Evolutionary conservation across 73 alveolate genomes (phyloP), one percentile per base, ranked within the genome.

Genomic region (Stentor roeselii): DNA sequence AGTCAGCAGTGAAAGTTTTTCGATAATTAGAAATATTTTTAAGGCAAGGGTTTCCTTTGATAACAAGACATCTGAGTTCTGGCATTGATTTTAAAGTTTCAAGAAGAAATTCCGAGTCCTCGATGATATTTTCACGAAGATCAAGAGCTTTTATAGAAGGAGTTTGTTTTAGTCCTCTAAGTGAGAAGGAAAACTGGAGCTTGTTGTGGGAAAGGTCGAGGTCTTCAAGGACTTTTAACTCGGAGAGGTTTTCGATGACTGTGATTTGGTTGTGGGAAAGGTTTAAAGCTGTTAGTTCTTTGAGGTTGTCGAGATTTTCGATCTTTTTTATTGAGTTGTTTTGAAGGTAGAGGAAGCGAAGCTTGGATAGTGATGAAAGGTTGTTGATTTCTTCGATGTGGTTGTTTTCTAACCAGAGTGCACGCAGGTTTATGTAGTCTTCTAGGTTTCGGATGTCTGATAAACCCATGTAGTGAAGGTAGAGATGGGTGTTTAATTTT

Each of bases 381-480:
- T 87, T 87, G 60, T 88, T 90, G 36, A 95, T 94, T 86, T 92
- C 89, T 78, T 74, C 76, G 3, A 95, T 87, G 31, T 91, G 93
- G 78, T 95, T 95, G 86, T 90, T 87, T 82, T 95, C 99, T 0
- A 95, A 89, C 93, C 95, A 95, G 39, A 95, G 76, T 0, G 96
- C 92, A 87, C 88, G 88, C 75, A 95, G 41, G 60, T 92, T 94
- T 3, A 82, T 60, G 85, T 92, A 95, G 42, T 88, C 93, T 30
- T 95, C 98, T 50, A 95, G 89, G 83, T 94, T 91, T 82, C 92
- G 89, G 32, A 95, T 94, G 86, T 92, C 91, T 30, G 83, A 84
- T 75, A 95, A 90, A 3, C 99, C 98, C 88, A 93, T 93, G 83
- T 92, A 94, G 84, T 95, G 99, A 21, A 95, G 92, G 82, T 95